Evolutionary conservation across 164 flowering plant genomes (phyloP), one percentile per base, ranked within the genome.

Genomic region (Dillenia suffruticosa): DNA sequence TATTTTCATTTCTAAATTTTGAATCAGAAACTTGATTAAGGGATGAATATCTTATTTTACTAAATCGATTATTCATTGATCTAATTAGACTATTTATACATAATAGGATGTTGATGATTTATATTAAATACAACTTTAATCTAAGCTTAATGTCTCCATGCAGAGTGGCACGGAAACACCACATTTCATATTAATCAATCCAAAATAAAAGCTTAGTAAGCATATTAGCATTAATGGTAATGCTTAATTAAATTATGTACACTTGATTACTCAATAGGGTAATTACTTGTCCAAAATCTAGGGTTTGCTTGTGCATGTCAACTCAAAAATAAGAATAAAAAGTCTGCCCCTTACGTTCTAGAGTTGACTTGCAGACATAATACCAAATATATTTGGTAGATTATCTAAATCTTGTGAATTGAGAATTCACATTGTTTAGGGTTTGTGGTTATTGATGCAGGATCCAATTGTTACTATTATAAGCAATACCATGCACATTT

Each of bases 81-180:
- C n/a, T n/a, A 19, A 19, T 26, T 5, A 26, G 40, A 26, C 40
- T 26, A 26, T 26, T 26, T 26, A 26, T 3, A 26, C 40, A 1
- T 5, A 19, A 26, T 26, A 2, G 2, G 12, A 3, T 43, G n/a
- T 48, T 14, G 8, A 32, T 52, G 10, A 59, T 46, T 66, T 67
- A 59, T 9, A 46, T 9, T 70, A 65, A 19, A 51, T 32, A 12
- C 3, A 8, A 15, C 52, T 63, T 43, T 47, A 65, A 58, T 62
- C 70, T 52, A 24, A 13, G 73, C 63, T 9, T 48, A n/a, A 52
- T 71, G 76, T 67, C 76, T 64, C 77, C 71, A 7, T 75, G 79
- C 56, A 65, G 22, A 62, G 56, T 56, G 46, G 44, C 64, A 60
- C 12, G 63, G 72, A 64, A 52, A 59, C 72, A 67, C 56, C 32